Base-by-base conservation (phyloP, 495 filamentous ascomycete species). In the Astrocystis sublimbata region DNA sequence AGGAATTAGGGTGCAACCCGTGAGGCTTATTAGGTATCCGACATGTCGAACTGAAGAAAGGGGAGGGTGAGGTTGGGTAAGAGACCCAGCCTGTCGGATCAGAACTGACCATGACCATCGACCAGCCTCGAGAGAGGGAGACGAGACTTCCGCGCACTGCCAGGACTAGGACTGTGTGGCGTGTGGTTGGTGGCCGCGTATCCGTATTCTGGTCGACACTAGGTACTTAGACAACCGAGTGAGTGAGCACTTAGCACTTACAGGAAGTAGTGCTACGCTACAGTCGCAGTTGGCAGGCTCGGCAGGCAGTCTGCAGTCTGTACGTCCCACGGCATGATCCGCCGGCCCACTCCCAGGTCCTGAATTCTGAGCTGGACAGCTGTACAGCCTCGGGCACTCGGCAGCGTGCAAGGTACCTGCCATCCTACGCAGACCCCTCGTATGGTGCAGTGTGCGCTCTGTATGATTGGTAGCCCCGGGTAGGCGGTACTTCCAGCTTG, bases 101-200 rank as follows among this genome's bases (percentile, higher is more conserved):
- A 38, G 43, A 43, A 56, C 53, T 42, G 24, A 43, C n/a, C n/a
- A n/a, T n/a, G n/a, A n/a, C n/a, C n/a, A n/a, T n/a, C n/a, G n/a
- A n/a, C 53, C 53, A 43, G 53, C 36, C 53, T 56, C 53, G 50
- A 30, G 21, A 9, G 33, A 7, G 41, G 53, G 50, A 30, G 21
- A 9, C 51, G 12, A 55, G 53, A 19, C 19, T 30, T 13, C 36
- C 23, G 36, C 28, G 40, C n/a, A 40, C n/a, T 33, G 54, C 26
- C 7, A 23, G 42, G 53, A 42, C n/a, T n/a, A n/a, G n/a, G n/a
- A n/a, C n/a, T n/a, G n/a, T n/a, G n/a, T 40, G 6, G 33, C 28
- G 36, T 52, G 4, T 21, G 49, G 50, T n/a, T 56, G 19, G 35
- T 42, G 40, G 17, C 60, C 42, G 60, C 60, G 60, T 62, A 62